Conservation (phyloP, 179 eudicot species). For the Heliamphora pulchella region DNA sequence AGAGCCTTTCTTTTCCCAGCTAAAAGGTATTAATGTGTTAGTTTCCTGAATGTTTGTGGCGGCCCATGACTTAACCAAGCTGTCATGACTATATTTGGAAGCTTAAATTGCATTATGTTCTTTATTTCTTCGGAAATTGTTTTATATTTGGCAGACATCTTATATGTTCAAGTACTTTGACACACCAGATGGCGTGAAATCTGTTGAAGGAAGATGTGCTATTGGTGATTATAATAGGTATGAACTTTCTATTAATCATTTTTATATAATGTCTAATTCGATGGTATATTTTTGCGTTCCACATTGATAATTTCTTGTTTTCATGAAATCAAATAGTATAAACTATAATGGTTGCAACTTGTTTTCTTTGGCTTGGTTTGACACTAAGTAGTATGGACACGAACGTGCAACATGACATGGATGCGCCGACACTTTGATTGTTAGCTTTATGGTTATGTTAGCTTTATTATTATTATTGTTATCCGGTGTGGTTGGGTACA, state of each 20-base stretch:
- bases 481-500: too few species aligned
- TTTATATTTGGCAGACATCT: not conserved
- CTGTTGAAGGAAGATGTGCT: constrained; percentile 92
- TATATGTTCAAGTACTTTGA: constrained; percentile 11
- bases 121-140: constrained; percentile 5
- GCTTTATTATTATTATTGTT: too few species aligned
- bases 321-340: not conserved
- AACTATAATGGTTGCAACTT: not conserved
- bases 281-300: not conserved
- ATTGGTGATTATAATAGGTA: constrained; percentile 74
- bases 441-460: too few species aligned
- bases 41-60: not conserved
- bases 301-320: not conserved
- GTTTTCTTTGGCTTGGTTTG: not conserved
- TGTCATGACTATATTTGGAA: not conserved
- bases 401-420: too few species aligned
- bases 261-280: not conserved
- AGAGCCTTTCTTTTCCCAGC: constrained; percentile 77
- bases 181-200: constrained; percentile 65
- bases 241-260: not conserved
- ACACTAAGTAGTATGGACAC: not conserved
- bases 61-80: not conserved
- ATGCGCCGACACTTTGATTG: too few species aligned
- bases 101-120: not conserved
- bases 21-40: constrained; percentile 44